A percentile compares a stretch with the other conserved stretches of the same genome.
phyloP scores from a whole-genome alignment of 177 flowering plant genomes.

The Vitis hybrid region DNA sequence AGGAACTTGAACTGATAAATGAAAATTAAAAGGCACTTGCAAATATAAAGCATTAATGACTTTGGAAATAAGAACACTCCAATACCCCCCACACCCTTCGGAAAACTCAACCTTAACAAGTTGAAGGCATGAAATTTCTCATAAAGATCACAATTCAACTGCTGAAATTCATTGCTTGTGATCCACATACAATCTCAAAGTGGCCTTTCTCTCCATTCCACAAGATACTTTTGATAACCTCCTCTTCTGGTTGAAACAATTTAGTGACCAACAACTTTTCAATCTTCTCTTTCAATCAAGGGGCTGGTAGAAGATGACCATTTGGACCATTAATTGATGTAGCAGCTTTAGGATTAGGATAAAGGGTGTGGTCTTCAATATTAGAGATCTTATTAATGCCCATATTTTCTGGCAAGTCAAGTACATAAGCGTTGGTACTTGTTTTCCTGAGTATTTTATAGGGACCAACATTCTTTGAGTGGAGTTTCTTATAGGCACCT shows the following conservation, averaged over 20 bases:
- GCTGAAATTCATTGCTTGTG: not conserved
- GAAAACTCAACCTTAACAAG: not conserved
- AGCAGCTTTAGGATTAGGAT: not conserved
- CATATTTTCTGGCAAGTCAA: not conserved
- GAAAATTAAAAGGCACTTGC: too few relatives aligned
- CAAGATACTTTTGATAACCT: not conserved
- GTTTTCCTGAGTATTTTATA: not conserved
- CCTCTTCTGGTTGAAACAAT: not conserved
- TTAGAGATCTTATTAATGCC: not conserved
- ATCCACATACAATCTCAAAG: slow-evolving; percentile 1
- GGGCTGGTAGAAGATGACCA: not conserved
- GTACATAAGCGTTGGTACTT: not conserved
- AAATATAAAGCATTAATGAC: too few relatives aligned
- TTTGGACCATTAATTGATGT: too few relatives aligned
- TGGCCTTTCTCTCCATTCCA: not conserved
- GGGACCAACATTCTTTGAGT: not conserved
- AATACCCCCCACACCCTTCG: not conserved
- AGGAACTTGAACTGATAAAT: too few relatives aligned
- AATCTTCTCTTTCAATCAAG: not conserved
- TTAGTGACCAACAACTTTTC: slow-evolving; percentile 1
- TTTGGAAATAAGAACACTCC: not conserved
- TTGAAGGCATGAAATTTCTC: not conserved
- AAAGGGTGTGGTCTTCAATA: not conserved
- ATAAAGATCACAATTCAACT: not conserved
- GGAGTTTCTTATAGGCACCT: not conserved